Percentiles rank a stretch among this genome's conserved stretches.
phyloP scores from a whole-genome alignment of 2,329 filamentous ascomycete genomes.

The Immersiporthe knoxdaviesiana region DNA sequence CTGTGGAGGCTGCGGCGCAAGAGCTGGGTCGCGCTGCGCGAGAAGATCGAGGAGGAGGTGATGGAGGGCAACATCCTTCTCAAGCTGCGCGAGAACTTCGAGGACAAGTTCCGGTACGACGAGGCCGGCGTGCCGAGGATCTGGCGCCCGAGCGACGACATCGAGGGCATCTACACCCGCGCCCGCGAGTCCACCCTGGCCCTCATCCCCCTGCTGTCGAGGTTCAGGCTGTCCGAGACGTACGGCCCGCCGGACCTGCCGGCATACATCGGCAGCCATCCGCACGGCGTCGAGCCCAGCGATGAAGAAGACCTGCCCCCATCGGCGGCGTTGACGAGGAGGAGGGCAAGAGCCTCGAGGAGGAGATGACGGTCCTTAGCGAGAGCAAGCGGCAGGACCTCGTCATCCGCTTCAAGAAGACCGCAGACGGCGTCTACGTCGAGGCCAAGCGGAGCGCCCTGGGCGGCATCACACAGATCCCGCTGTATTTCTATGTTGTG shows the following conservation, averaged over 20 bases:
- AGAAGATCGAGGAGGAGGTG: conserved; percentile 94
- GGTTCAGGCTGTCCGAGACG: conserved; percentile 78
- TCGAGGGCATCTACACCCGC: conserved; percentile 91
- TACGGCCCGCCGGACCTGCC: conserved; percentile 80
- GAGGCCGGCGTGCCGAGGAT: conserved; percentile 92
- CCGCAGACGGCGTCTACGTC: conserved; percentile 94
- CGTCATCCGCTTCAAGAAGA: conserved; percentile 96
- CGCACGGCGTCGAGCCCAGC: conserved; percentile 71
- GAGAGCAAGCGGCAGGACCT: conserved; percentile 91
- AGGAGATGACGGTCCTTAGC: conserved; percentile 93
- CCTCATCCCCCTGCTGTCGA: conserved; percentile 85
- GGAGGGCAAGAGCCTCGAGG: conserved; percentile 89
- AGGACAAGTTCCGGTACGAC: conserved; percentile 99
- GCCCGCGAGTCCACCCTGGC: conserved; percentile 90
- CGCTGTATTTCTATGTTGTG: conserved; percentile 90
- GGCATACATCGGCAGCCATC: conserved; percentile 79
- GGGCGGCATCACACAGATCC: conserved; percentile 90
- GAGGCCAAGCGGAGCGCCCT: conserved; percentile 97
- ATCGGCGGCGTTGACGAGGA: conserved; percentile 96
- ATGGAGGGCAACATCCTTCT: conserved; percentile 96
- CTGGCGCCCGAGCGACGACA: conserved; percentile 96
- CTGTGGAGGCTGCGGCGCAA: conserved; percentile 92
- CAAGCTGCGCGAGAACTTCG: conserved; percentile 96
- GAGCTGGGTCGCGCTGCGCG: conserved; percentile 87
- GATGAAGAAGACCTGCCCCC: conserved; percentile 89